Conservation (phyloP, 768 basidiomycete species). For the Naematelia aurantialba region DNA sequence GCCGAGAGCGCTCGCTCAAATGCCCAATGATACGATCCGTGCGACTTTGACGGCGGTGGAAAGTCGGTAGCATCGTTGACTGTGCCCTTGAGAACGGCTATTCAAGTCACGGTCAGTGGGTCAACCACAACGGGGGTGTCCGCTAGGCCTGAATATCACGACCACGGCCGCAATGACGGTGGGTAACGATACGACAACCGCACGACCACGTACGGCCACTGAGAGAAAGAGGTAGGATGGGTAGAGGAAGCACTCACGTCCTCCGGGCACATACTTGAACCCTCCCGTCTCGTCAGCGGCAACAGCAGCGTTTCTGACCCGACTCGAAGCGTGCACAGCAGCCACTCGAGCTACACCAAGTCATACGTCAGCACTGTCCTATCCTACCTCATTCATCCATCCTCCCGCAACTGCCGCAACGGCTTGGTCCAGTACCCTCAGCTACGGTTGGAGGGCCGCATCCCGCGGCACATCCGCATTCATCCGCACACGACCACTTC, state of each 20-base stretch:
- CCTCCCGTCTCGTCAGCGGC: conserved; percentile 47
- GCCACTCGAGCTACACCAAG: conserved; percentile 28
- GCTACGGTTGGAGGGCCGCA: neutral
- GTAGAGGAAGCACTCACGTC: conserved; percentile 47
- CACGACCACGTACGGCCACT: neutral
- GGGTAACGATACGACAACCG: neutral
- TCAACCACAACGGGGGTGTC: no score
- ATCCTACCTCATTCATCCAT: neutral
- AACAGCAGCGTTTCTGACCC: conserved; percentile 27
- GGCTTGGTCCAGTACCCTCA: neutral
- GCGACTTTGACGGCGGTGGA: conserved; percentile 70
- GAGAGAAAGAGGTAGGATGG: neutral
- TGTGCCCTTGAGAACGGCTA: conserved; percentile 82
- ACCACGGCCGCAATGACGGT: no score
- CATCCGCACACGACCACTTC: neutral
- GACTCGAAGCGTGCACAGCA: conserved; percentile 25
- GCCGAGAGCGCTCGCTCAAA: conserved; percentile 92
- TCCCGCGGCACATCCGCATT: neutral
- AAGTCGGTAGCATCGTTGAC: conserved; percentile 93
- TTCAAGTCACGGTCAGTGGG: conserved; percentile 1
- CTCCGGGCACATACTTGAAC: conserved; percentile 50
- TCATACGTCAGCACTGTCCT: conserved; percentile 1
- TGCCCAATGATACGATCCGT: conserved; percentile 88
- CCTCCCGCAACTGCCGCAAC: no score
- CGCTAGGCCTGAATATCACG: no score